These are phyloP conservation scores for Pyricularia grisea DNA, from an alignment of 2,329 filamentous ascomycete species.

Conservation along the genomic window DNA sequence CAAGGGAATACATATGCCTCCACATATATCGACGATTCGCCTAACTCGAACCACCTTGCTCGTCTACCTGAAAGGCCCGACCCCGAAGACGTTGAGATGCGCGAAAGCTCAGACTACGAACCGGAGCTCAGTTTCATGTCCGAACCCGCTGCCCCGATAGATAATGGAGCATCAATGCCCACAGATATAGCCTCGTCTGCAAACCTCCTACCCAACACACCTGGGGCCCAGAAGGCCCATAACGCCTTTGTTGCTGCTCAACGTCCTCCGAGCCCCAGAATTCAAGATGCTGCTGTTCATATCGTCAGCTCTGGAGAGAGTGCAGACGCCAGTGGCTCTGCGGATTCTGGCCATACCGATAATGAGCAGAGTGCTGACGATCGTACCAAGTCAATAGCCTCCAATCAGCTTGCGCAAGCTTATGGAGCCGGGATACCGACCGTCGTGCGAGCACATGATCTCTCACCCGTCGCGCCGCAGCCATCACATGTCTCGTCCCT, in stretches of 20 bases:
- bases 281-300: slow-evolving; percentile 4
- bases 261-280: background rate
- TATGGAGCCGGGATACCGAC: slow-evolving; percentile 15
- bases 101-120: slow-evolving; percentile 24
- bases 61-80: slow-evolving; percentile 36
- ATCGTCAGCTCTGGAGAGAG: slow-evolving; percentile 27
- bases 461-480: slow-evolving; percentile 64
- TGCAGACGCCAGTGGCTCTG: slow-evolving; percentile 30
- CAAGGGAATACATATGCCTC: slow-evolving; percentile 96
- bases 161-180: background rate
- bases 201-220: background rate
- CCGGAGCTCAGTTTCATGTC: slow-evolving; percentile 13
- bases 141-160: background rate
- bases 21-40: slow-evolving; percentile 81
- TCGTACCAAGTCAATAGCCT: slow-evolving; percentile 6
- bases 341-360: slow-evolving; percentile 27
- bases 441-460: slow-evolving; percentile 64
- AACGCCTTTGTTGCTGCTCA: background rate
- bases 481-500: slow-evolving; percentile 59
- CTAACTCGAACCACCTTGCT: slow-evolving; percentile 40
- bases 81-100: slow-evolving; percentile 27
- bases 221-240: background rate
- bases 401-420: background rate
- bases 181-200: background rate
- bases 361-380: slow-evolving; percentile 24